These are phyloP conservation scores for Zygosaccharomyces bisporus DNA, from an alignment of 805 yeast genomes.

Conservation along the genomic window DNA sequence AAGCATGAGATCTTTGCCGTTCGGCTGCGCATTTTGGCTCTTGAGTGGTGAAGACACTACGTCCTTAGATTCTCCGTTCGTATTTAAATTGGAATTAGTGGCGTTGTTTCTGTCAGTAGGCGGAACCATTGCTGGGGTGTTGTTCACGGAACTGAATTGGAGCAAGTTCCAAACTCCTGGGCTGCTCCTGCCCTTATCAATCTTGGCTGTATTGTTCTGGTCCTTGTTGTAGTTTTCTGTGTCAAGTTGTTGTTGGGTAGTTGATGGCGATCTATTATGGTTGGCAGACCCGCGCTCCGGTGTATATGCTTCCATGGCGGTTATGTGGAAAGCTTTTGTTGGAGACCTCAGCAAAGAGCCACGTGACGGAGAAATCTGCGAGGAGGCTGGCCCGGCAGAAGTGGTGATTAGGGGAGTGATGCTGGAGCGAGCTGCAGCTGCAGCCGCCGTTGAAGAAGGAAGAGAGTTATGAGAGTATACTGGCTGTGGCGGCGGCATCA, in stretches of 20 bases:
- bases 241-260: conserved; percentile 5
- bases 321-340: conserved; percentile 43
- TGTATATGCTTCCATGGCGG: conserved; percentile 60
- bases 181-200: conserved; percentile 42
- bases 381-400: conserved; percentile 17
- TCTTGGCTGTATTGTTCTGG: conserved; percentile 16
- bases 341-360: conserved; percentile 35
- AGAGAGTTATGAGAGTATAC: conserved; percentile 10
- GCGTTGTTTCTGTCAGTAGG: conserved; percentile 10
- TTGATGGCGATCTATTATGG: conserved; percentile 22
- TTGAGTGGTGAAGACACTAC: conserved; percentile 30
- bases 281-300: conserved; percentile 52
- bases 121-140: conserved; percentile 33
- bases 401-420: conserved; percentile 17
- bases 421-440: conserved; percentile 14
- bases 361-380: conserved; percentile 25
- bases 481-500: conserved; percentile 18
- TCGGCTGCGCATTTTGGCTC: conserved; percentile 15
- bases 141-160: conserved; percentile 55
- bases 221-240: conserved; percentile 12
- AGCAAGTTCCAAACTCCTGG: conserved; percentile 95
- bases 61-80: conserved; percentile 16
- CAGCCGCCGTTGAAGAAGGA: conserved; percentile 11
- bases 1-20: conserved; percentile 25
- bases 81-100: conserved; percentile 4